These are phyloP conservation scores for Austroboletus eburneus DNA, from an alignment of 768 basidiomycete species.

Conservation along the genomic window DNA sequence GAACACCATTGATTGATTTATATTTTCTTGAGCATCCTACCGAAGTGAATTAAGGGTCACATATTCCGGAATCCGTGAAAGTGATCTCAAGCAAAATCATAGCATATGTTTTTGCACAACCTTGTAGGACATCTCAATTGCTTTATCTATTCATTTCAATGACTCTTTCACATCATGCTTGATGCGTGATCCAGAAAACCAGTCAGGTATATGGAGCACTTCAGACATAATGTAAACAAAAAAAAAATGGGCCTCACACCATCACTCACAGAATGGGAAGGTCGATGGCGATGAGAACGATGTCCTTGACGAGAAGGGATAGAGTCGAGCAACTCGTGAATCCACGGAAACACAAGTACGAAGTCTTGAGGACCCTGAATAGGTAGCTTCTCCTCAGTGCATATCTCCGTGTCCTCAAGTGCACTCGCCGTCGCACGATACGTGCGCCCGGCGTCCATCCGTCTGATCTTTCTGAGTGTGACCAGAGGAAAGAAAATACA, in stretches of 20 bases:
- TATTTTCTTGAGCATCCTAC: background rate
- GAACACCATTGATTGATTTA: background rate
- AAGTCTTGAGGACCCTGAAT: background rate
- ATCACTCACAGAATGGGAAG: conserved; percentile 16
- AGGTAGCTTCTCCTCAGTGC: background rate
- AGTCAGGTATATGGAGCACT: conserved; percentile 22
- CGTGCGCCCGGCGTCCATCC: background rate
- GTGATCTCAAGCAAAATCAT: background rate
- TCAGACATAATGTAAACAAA: background rate
- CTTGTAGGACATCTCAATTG: conserved; percentile 21
- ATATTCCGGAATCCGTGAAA: no score
- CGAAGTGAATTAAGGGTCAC: background rate
- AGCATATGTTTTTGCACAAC: conserved; percentile 29
- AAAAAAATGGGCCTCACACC: no score
- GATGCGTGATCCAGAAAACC: conserved; percentile 38
- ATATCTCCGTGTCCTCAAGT: conserved; percentile 13
- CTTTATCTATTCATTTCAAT: background rate
- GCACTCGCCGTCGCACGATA: conserved; percentile 5
- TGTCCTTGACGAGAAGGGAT: background rate
- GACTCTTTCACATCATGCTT: conserved; percentile 27
- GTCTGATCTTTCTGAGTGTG: background rate
- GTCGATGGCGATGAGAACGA: background rate
- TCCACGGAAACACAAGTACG: conserved; percentile 19
- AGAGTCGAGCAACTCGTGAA: conserved; percentile 7
- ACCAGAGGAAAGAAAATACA: conserved; percentile 17